These are phyloP conservation scores for Blastobotrys persicus DNA, from an alignment of 1,139 yeast species.

Conservation along the genomic window DNA sequence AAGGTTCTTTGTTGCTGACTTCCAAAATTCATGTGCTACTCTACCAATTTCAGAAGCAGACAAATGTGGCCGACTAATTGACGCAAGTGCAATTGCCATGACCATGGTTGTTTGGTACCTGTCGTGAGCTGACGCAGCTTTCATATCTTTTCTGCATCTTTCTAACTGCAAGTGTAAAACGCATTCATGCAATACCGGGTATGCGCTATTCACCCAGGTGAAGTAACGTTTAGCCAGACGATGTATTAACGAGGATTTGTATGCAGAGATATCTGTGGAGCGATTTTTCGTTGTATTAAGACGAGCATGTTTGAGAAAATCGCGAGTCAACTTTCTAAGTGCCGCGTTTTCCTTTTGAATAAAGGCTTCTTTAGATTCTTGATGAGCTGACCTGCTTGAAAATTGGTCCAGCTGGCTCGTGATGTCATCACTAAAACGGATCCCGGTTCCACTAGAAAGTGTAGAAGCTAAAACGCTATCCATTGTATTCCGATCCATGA, in stretches of 20 bases:
- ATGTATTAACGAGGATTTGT: slow-evolving; percentile 3
- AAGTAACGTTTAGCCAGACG: slow-evolving; percentile 13
- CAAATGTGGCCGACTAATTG: slow-evolving; percentile 13
- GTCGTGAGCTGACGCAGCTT: background rate
- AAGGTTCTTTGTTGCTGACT: slow-evolving; percentile 8
- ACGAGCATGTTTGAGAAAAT: slow-evolving; percentile 10
- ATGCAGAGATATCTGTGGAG: slow-evolving; percentile 9
- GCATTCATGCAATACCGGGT: slow-evolving; percentile 13
- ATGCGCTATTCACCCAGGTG: slow-evolving; percentile 16
- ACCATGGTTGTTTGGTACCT: slow-evolving; percentile 12
- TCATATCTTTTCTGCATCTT: background rate
- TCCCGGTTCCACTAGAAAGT: background rate
- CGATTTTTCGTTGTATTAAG: slow-evolving; percentile 5
- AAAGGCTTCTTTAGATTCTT: slow-evolving; percentile 7
- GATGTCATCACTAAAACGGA: slow-evolving; percentile 6
- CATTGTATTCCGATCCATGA: background rate
- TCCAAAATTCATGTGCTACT: slow-evolving; percentile 14
- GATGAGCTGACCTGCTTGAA: background rate
- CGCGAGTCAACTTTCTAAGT: slow-evolving; percentile 8
- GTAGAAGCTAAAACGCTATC: slow-evolving; percentile 5
- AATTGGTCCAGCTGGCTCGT: background rate
- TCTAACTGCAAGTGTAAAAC: slow-evolving; percentile 11
- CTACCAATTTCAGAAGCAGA: slow-evolving; percentile 14
- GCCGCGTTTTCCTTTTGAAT: slow-evolving; percentile 11
- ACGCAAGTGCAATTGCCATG: slow-evolving; percentile 11